These are phyloP conservation scores for Leptosphaerulina australis DNA, from an alignment of 2,329 filamentous ascomycete species.

Conservation along the genomic window DNA sequence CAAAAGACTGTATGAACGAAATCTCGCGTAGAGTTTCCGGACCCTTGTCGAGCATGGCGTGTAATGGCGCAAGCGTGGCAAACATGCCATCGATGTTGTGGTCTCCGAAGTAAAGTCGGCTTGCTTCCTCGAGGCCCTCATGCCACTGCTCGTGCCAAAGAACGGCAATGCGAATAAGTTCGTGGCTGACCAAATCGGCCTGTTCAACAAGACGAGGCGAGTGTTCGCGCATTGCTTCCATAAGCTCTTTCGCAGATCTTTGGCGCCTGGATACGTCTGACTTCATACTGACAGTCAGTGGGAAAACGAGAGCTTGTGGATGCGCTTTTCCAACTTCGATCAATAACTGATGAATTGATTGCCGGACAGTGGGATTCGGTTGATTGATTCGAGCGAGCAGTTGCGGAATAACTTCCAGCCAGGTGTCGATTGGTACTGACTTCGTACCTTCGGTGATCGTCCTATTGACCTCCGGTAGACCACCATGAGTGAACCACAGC, in stretches of 20 bases:
- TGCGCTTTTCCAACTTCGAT: slow-evolving; percentile 92
- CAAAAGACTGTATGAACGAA: slow-evolving; percentile 96
- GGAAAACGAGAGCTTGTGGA: slow-evolving; percentile 95
- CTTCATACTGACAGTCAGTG: slow-evolving; percentile 97
- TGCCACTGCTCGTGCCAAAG: slow-evolving; percentile 99
- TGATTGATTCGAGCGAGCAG: slow-evolving; percentile 97
- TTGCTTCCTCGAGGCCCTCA: slow-evolving; percentile 95
- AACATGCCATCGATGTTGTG: slow-evolving; percentile 99
- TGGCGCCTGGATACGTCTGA: slow-evolving; percentile 85
- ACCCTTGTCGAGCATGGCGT: slow-evolving; percentile 87
- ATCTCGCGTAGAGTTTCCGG: slow-evolving; percentile 94
- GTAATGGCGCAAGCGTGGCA: slow-evolving; percentile 82
- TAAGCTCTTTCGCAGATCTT: slow-evolving; percentile 87
- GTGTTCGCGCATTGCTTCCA: slow-evolving; percentile 97
- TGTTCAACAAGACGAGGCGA: slow-evolving; percentile 92
- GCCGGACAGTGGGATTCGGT: slow-evolving; percentile 84
- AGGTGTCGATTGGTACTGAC: slow-evolving; percentile 94
- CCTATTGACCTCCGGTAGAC: slow-evolving; percentile 82
- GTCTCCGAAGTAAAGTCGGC: slow-evolving; percentile 94
- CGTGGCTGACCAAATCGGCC: slow-evolving; percentile 91
- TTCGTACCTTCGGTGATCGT: slow-evolving; percentile 90
- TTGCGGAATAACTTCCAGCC: slow-evolving; percentile 97
- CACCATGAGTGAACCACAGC: slow-evolving; percentile 94
- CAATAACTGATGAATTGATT: slow-evolving; percentile 89
- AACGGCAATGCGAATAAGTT: slow-evolving; percentile 95